A percentile compares a stretch with the other conserved stretches of the same genome.
These are phyloP conservation scores for Cubamyces sp. DNA, from an alignment of 768 basidiomycete genomes.

Conservation along the genomic window DNA sequence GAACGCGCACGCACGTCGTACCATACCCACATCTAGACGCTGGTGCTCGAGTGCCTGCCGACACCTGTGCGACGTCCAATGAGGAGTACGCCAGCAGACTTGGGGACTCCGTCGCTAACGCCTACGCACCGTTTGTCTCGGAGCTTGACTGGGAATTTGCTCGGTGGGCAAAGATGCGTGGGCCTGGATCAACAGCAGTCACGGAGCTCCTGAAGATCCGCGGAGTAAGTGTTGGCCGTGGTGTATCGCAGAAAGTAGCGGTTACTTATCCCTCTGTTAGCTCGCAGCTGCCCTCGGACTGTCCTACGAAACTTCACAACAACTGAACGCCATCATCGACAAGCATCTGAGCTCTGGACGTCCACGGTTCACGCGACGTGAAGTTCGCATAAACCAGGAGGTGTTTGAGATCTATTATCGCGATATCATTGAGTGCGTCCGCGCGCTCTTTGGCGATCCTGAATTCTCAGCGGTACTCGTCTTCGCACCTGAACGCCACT, in stretches of 20 bases:
- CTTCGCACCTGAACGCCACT: constrained; percentile 43
- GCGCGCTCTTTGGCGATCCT: constrained; percentile 38
- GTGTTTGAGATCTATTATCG: constrained; percentile 37
- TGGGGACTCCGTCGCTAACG: not conserved
- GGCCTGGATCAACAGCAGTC: constrained; percentile 42
- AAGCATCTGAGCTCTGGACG: constrained; percentile 27
- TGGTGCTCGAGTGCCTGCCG: too few relatives aligned
- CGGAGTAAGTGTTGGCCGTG: constrained; percentile 33
- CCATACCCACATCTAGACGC: too few relatives aligned
- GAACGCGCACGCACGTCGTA: too few relatives aligned
- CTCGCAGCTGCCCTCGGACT: constrained; percentile 18
- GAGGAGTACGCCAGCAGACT: not conserved
- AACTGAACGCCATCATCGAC: constrained; percentile 40
- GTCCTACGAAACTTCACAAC: constrained; percentile 34
- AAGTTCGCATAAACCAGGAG: constrained; percentile 39
- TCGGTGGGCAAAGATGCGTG: constrained; percentile 44
- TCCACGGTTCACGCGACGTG: constrained; percentile 31
- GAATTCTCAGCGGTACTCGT: constrained; percentile 36
- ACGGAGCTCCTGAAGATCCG: constrained; percentile 42
- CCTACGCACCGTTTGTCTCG: constrained; percentile 39
- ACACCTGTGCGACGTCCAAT: not conserved
- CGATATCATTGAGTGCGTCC: constrained; percentile 40
- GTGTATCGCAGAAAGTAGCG: not conserved
- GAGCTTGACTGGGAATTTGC: constrained; percentile 45
- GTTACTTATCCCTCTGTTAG: not conserved